phyloP scores from a whole-genome alignment of 495 filamentous ascomycete species.

The Podospora fimiseda region DNA sequence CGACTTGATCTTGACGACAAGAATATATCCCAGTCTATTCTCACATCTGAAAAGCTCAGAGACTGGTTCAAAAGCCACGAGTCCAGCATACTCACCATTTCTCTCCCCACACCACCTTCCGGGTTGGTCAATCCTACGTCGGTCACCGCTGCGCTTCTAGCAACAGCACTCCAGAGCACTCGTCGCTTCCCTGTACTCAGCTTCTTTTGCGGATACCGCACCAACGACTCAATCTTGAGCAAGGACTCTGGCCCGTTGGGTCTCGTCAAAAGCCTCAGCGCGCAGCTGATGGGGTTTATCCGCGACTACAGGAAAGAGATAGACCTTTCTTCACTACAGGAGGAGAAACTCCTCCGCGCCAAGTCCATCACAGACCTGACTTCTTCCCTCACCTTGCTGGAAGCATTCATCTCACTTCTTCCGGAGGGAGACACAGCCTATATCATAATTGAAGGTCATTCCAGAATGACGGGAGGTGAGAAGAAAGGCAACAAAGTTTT shows the following conservation, averaged over 20 bases:
- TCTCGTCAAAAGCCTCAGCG: slow-evolving; percentile 13
- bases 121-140: slow-evolving; percentile 9
- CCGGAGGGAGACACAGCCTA: slow-evolving; percentile 7
- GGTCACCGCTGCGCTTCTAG: slow-evolving; percentile 5
- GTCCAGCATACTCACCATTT: slow-evolving; percentile 6
- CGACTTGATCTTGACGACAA: slow-evolving; percentile 3
- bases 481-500: background rate
- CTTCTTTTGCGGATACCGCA: slow-evolving; percentile 14
- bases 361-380: background rate
- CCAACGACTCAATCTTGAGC: background rate
- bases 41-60: background rate
- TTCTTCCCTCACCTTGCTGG: background rate
- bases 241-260: slow-evolving; percentile 1
- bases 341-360: background rate
- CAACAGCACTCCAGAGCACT: background rate
- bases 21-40: slow-evolving; percentile 3
- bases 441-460: slow-evolving; percentile 12
- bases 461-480: background rate
- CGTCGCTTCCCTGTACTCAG: background rate
- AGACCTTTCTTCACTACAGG: background rate
- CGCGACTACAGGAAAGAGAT: background rate
- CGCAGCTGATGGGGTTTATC: slow-evolving; percentile 9
- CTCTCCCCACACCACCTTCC: background rate
- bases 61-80: background rate
- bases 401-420: slow-evolving; percentile 2